These are phyloP conservation scores for Boletellus ananas DNA, from an alignment of 768 basidiomycete genomes.

Conservation along the genomic window DNA sequence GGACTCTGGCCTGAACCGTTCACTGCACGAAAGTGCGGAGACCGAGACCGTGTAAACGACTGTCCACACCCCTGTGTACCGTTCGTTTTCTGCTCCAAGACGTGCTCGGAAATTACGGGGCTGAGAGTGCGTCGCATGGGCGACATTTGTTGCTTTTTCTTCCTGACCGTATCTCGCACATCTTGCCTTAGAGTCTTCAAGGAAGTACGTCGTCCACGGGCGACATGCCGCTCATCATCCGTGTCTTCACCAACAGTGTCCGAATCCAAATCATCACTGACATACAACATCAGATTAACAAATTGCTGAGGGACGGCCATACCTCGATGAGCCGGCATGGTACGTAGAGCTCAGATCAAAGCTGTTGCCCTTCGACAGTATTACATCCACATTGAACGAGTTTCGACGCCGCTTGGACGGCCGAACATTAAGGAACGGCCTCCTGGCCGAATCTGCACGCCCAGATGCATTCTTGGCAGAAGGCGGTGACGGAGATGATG, in stretches of 20 bases:
- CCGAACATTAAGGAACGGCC: conserved; percentile 31
- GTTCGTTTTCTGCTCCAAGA: conserved; percentile 31
- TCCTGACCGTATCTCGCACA: conserved; percentile 23
- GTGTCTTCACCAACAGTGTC: conserved; percentile 58
- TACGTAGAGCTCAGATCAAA: conserved; percentile 84
- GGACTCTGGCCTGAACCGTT: conserved; percentile 34
- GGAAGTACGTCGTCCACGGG: conserved; percentile 44
- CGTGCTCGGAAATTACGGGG: conserved; percentile 24
- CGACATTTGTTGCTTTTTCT: conserved; percentile 26
- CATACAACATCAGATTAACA: conserved; percentile 18
- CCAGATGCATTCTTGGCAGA: conserved; percentile 48
- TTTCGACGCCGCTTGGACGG: conserved; percentile 24
- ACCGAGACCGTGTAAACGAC: conserved; percentile 70
- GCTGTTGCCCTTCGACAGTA: conserved; percentile 28
- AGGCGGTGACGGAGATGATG: conserved; percentile 74
- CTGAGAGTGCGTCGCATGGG: conserved; percentile 24
- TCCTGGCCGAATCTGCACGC: conserved; percentile 47
- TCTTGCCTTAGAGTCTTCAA: conserved; percentile 29
- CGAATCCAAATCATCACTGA: conserved; percentile 46
- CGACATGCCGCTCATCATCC: conserved; percentile 42
- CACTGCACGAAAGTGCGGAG: conserved; percentile 47
- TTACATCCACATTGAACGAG: conserved; percentile 18
- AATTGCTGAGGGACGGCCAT: conserved; percentile 16
- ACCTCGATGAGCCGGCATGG: conserved; percentile 82
- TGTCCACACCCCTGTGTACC: conserved; percentile 37